A percentile compares a stretch with the other conserved stretches of the same genome.
Conservation (phyloP, 1,139 yeast species). For the Wickerhamomyces sp. region DNA sequence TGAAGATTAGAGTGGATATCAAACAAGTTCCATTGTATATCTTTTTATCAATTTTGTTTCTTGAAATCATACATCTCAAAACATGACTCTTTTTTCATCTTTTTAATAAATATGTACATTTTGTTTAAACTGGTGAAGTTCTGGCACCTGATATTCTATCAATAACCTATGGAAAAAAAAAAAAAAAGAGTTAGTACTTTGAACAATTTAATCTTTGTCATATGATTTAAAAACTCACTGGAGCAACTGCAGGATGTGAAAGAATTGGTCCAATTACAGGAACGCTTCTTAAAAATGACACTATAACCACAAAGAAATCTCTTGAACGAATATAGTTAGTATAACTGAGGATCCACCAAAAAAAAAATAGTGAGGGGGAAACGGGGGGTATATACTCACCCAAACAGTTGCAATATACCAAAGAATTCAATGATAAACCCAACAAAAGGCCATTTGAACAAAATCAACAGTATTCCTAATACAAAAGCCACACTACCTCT, state of each 20-base stretch:
- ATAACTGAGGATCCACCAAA: too few species aligned
- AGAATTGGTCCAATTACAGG: conserved; percentile 86
- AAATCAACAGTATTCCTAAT: conserved; percentile 69
- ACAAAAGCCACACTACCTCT: conserved; percentile 81
- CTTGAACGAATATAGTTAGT: conserved; percentile 26
- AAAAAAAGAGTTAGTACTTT: too few species aligned
- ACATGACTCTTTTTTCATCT: too few species aligned
- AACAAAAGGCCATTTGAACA: conserved; percentile 70
- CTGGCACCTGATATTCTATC: conserved; percentile 62
- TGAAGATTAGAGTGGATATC: too few species aligned
- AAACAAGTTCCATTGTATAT: too few species aligned
- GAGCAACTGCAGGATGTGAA: conserved; percentile 79
- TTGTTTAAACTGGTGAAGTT: conserved; percentile 50
- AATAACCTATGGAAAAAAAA: conserved; percentile 22
- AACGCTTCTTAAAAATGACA: conserved; percentile 82
- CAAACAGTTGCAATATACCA: conserved; percentile 86
- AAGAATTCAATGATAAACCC: conserved; percentile 83
- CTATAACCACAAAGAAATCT: conserved; percentile 83
- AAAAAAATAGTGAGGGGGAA: too few species aligned
- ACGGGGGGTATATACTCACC: conserved; percentile 24
- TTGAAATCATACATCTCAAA: too few species aligned
- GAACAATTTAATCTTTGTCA: too few species aligned
- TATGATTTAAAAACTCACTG: conserved; percentile 33
- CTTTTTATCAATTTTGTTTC: too few species aligned
- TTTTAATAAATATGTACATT: too few species aligned